Conservation (phyloP, 257 asterid species). For the Linaria vulgaris region DNA sequence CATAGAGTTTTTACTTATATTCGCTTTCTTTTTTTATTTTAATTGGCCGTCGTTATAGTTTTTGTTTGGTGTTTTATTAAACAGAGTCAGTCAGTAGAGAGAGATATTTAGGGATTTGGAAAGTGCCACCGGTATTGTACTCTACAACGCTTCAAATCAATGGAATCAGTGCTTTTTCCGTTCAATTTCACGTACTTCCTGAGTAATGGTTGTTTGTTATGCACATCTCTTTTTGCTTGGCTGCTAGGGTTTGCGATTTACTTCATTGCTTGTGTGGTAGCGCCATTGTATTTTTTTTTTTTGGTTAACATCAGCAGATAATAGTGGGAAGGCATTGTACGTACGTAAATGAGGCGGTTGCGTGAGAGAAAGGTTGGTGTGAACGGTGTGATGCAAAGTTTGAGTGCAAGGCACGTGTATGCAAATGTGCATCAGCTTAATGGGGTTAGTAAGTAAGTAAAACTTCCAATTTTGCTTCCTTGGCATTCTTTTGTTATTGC, state of each 20-base stretch:
- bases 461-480: not conserved
- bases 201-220: no score
- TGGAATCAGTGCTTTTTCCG: no score
- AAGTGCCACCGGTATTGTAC: no score
- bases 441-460: no score
- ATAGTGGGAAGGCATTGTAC: not conserved
- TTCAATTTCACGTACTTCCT: no score
- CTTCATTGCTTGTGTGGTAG: no score
- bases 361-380: constrained; percentile 27
- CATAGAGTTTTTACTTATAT: not conserved
- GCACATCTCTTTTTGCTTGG: no score
- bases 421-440: not conserved
- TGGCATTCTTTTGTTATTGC: not conserved
- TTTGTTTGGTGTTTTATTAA: no score
- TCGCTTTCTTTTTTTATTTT: not conserved
- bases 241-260: constrained; percentile 22
- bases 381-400: not conserved
- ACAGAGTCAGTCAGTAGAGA: no score
- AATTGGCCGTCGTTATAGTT: not conserved
- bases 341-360: constrained; percentile 28
- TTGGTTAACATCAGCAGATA: no score
- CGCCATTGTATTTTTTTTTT: no score
- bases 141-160: constrained; percentile 10
- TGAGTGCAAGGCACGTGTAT: constrained; percentile 19
- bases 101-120: no score